Evolutionary conservation across 345 rosid species (phyloP).

Genomic region (Salix arbutifolia): DNA sequence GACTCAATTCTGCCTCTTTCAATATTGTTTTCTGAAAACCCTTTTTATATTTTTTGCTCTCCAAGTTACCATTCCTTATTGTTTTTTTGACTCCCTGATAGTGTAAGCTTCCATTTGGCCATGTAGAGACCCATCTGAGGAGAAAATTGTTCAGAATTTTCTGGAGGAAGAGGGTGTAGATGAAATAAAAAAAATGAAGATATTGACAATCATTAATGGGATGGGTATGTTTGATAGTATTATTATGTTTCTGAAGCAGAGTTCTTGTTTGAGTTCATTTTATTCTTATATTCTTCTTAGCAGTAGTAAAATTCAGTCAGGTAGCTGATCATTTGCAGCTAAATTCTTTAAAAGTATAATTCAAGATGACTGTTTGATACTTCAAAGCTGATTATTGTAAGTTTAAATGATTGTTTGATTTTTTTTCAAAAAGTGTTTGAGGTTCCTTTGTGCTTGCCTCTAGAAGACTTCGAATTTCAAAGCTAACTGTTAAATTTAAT

Average conservation of each 20-base stretch:
- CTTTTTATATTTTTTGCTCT: neutral
- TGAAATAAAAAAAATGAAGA: constrained; percentile 56
- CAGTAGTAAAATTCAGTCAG: neutral
- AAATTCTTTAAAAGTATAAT: neutral
- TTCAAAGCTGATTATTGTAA: too few relatives aligned
- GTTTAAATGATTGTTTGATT: too few relatives aligned
- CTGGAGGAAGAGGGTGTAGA: constrained; percentile 63
- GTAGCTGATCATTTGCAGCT: neutral
- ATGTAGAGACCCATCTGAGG: constrained; percentile 62
- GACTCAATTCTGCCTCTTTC: too few relatives aligned
- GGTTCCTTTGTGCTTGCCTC: too few relatives aligned
- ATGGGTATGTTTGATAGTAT: constrained; percentile 49
- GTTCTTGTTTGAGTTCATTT: neutral
- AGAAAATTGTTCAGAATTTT: constrained; percentile 65
- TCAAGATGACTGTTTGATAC: neutral
- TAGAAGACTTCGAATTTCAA: too few relatives aligned
- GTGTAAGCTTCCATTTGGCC: constrained; percentile 1
- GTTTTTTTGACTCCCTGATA: neutral
- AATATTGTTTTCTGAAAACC: too few relatives aligned
- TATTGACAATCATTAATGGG: constrained; percentile 56
- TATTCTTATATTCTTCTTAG: neutral
- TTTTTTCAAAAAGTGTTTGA: too few relatives aligned
- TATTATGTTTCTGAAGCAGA: neutral
- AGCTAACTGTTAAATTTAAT: too few relatives aligned
- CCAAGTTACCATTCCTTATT: neutral